Base-by-base conservation (phyloP, 768 basidiomycete genomes). In the Rhizopogon rudus region DNA sequence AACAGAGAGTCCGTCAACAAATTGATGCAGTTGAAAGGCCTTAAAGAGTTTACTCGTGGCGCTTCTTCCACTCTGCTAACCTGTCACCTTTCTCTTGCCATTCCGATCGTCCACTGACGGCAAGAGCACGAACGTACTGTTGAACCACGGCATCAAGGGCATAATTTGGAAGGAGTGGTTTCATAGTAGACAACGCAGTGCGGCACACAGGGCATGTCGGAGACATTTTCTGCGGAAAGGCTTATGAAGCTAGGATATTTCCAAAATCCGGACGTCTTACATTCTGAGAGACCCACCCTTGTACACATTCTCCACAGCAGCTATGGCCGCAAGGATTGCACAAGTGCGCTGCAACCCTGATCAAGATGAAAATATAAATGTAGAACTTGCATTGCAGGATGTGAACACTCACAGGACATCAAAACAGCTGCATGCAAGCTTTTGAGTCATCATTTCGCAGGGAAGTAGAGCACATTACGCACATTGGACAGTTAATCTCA, bases 301-400 rank as follows among this genome's bases (percentile, higher is more conserved):
- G 75, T 10, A 80, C 81, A 62, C 88, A 91, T 41, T 80, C 76
- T 7, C 84, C 88, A 55, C 88, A 91, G 57, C 79, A 80, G 25
- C 80, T 83, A 63, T 91, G 88, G 12, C 88, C 88, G 61, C 88
- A 91, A 2, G 88, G 86, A 62, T 83, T 87, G 22, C 80, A 76
- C 28, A 82, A 57, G 63, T 89, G 82, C 3, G 86, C 74, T 33
- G 77, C 79, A 35, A 80, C 84, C 53, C 88, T 88, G 57, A 53
- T 25, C 17, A 41, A n/a, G 42, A 35, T 52, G 51, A 58, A n/a
- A 55, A 52, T 40, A 40, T 43, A 25, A 53, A 42, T 35, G 25
- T 10, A 31, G 56, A 40, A 16, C 13, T 31, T 13, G 6, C 22
- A 8, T 53, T 44, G 28, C 29, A 16, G 10, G 44, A 17, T 6